Evolutionary conservation across 192 early-diverging fungal genomes (phyloP), one percentile per base, ranked within the genome.

Genomic region (Mortierella alpina): DNA sequence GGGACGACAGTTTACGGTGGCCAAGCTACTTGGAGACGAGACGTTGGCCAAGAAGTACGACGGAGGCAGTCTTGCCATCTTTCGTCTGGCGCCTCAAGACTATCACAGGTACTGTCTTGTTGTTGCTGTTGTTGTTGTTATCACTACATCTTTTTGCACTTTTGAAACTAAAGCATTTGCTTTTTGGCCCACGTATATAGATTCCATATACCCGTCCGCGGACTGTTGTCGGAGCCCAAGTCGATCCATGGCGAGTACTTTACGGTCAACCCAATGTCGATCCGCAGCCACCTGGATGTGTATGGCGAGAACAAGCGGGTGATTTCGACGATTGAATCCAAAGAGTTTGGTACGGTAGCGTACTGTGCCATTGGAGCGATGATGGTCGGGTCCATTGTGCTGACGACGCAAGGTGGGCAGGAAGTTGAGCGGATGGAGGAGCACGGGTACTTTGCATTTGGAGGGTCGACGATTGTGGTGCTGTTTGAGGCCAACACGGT

Each of bases 181-280:
- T 20, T 67, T 9, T 10, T 44, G 44, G 13, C 42, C 55, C 57
- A 57, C 49, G 7, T 1, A 18, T n/a, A 59, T 13, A 88, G 88
- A 69, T 93, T 90, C 80, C 93, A 96, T 73, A 83, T 88, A 11
- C 95, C 95, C 6, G 91, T 92, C 20, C 86, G 88, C 58, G 93
- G 95, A 14, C 64, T 87, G 6, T 72, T 94, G 22, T 84, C 85
- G 17, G 73, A 86, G 18, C 84, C 86, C 13, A 84, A 83, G 41
- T 75, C 69, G 48, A 86, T 96, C 11, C 64, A 86, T 41, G 93
- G 95, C 0, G 83, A 87, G n/a, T 95, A 93, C 74, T 96, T 89
- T 58, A 96, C 95, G 0, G 93, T 95, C n/a, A 95, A 94, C 73
- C 93, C 93, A 18, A 94, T 96, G 92, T 90, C 93, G 31, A 89